Conservation (phyloP, 768 basidiomycete species). For the Tricholoma flavovirens region DNA sequence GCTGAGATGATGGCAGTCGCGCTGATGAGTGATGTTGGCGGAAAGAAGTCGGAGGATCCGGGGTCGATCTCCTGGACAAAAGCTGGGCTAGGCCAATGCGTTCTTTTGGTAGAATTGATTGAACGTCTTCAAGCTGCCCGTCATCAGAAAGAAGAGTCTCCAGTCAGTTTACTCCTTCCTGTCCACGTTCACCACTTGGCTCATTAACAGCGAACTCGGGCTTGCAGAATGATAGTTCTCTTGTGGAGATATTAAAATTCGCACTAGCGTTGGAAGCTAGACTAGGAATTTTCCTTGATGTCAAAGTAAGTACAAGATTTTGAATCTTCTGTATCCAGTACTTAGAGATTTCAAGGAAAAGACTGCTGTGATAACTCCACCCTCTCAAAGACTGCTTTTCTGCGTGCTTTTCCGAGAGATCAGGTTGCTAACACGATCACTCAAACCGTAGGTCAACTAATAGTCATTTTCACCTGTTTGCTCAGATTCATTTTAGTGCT, state of each 20-base stretch:
- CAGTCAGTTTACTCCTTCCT: constrained; percentile 21
- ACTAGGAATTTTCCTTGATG: constrained; percentile 49
- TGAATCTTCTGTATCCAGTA: background rate
- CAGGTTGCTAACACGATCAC: constrained; percentile 53
- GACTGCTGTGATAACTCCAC: constrained; percentile 35
- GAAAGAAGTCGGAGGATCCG: constrained; percentile 14
- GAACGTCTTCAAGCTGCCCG: constrained; percentile 40
- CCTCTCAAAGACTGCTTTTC: constrained; percentile 55
- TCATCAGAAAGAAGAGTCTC: constrained; percentile 34
- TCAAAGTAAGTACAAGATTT: constrained; percentile 37
- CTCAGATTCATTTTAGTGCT: constrained; percentile 27
- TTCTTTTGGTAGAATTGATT: constrained; percentile 59
- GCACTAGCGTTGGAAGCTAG: constrained; percentile 51
- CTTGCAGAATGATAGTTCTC: constrained; percentile 24
- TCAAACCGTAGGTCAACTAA: constrained; percentile 47
- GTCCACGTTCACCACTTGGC: background rate
- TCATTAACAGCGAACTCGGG: background rate
- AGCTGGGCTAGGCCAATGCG: constrained; percentile 56
- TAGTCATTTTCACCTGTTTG: background rate
- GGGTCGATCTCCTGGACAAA: constrained; percentile 34
- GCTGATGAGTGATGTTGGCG: constrained; percentile 47
- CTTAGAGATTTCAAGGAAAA: constrained; percentile 42
- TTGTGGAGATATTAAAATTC: constrained; percentile 38
- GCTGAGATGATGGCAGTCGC: constrained; percentile 73
- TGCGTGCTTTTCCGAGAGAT: constrained; percentile 60